Evolutionary conservation across 73 alveolate species (phyloP).

Genomic region (Tetrahymena borealis): DNA sequence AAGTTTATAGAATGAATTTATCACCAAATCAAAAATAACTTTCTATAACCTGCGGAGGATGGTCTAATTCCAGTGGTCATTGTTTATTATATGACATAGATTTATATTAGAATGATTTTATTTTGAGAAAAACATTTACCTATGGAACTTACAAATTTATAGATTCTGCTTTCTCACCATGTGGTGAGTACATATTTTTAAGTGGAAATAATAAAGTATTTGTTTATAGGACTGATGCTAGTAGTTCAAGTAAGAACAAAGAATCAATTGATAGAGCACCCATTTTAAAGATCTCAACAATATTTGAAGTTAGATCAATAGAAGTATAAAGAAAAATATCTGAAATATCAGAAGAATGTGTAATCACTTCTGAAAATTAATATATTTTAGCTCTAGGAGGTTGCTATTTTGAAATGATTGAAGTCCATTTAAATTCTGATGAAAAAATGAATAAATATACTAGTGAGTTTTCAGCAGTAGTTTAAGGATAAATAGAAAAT

Average conservation of each 20-base stretch:
- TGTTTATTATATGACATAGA: background rate
- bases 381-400: background rate
- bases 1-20: background rate
- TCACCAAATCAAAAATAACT: background rate
- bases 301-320: background rate
- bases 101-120: background rate
- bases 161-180: background rate
- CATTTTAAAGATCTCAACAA: background rate
- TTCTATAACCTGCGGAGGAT: background rate
- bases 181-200: background rate
- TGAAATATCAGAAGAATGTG: background rate
- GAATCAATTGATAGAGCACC: background rate
- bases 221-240: background rate
- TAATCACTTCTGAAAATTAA: background rate
- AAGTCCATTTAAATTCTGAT: background rate
- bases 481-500: background rate
- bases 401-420: background rate
- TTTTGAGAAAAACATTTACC: background rate
- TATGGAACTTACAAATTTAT: background rate
- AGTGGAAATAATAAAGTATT: background rate
- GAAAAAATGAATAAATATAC: background rate
- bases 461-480: background rate
- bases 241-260: background rate
- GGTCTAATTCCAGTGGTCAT: background rate
- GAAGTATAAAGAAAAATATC: background rate